A percentile compares a stretch with the other conserved stretches of the same genome.
phyloP scores from a whole-genome alignment of 768 basidiomycete genomes.

The Cystobasidium ongulense region DNA sequence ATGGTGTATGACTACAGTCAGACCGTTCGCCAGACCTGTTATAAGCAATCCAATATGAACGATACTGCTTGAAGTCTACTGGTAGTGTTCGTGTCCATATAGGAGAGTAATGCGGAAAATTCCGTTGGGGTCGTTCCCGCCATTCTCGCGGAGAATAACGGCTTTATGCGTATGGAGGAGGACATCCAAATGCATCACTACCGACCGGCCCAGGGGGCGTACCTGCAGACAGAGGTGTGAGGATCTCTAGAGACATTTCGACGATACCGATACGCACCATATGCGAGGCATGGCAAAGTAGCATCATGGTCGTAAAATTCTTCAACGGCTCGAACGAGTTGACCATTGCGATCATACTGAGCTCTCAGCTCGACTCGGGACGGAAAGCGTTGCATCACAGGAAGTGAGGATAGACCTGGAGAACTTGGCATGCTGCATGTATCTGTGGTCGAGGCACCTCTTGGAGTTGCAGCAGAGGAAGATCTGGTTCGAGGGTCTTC shows the following conservation, averaged over 20 bases:
- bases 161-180: background rate
- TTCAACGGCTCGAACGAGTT: background rate
- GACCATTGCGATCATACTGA: conserved; percentile 1
- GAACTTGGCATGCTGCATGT: background rate
- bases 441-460: background rate
- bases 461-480: background rate
- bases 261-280: background rate
- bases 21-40: no score
- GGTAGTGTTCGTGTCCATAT: no score
- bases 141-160: no score
- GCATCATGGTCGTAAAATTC: conserved; percentile 9
- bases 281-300: background rate
- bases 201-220: background rate
- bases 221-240: background rate
- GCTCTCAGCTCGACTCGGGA: background rate
- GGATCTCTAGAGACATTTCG: background rate
- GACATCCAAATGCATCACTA: background rate
- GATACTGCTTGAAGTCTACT: no score
- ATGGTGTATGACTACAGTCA: no score
- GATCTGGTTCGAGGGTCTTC: background rate
- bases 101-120: no score
- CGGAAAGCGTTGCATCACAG: background rate
- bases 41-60: no score
- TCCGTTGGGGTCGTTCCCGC: no score
- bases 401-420: background rate